These are phyloP conservation scores for Hordeum vulgare DNA, from an alignment of 176 grass and related monocot species.

Conservation along the genomic window DNA sequence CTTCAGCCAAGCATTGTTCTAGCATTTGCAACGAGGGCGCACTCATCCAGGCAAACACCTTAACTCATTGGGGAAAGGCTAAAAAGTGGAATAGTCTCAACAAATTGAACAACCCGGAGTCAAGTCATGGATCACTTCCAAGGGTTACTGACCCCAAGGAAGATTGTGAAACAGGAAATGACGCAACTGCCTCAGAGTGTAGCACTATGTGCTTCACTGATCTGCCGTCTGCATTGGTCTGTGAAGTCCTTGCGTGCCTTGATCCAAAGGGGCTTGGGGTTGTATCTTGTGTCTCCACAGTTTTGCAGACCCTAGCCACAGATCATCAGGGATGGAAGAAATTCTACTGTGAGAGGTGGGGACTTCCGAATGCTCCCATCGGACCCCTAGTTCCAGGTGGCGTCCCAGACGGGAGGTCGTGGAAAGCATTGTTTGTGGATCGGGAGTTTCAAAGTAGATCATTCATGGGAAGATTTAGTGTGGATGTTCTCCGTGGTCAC, in stretches of 20 bases:
- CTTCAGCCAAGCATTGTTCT: conserved; percentile 32
- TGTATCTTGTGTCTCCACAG: conserved; percentile 73
- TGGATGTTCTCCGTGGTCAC: conserved; percentile 73
- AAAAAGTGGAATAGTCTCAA: conserved; percentile 14
- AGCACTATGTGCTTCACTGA: conserved; percentile 47
- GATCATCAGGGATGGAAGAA: conserved; percentile 93
- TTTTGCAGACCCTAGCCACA: conserved; percentile 59
- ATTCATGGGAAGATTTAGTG: conserved; percentile 69
- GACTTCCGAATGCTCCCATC: conserved; percentile 16
- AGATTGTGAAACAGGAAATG: conserved; percentile 11
- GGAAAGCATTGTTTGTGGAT: conserved; percentile 87
- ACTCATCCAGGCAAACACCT: conserved; percentile 5
- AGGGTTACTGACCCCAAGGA: conserved; percentile 22
- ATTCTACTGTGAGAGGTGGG: conserved; percentile 89
- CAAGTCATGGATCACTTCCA: conserved; percentile 17
- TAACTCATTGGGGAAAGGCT: conserved; percentile 9
- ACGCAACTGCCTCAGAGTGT: conserved; percentile 5
- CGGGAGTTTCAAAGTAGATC: conserved; percentile 69
- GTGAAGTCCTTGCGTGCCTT: conserved; percentile 71
- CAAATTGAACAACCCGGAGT: conserved; percentile 27
- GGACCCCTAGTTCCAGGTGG: conserved; percentile 11
- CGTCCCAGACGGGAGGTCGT: conserved; percentile 38
- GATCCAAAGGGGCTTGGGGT: conserved; percentile 86
- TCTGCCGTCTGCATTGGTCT: conserved; percentile 63
- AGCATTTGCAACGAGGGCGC: conserved; percentile 19